A percentile compares a stretch with the other conserved stretches of the same genome.
These are phyloP conservation scores for Zymoseptoria crescenta DNA, from an alignment of 2,329 filamentous ascomycete genomes.

Conservation along the genomic window DNA sequence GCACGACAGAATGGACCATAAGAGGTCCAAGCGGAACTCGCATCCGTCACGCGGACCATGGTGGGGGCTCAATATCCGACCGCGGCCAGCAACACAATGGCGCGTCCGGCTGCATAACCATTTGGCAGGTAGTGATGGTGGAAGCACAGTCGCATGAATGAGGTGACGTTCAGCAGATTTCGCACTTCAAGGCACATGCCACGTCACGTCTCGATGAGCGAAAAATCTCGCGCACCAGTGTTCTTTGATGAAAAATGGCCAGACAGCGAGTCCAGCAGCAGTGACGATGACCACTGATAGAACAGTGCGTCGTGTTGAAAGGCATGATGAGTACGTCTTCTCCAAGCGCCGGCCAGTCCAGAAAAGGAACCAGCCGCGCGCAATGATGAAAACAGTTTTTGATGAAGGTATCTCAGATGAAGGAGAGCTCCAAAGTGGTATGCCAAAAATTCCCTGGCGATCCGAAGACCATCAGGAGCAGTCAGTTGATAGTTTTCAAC, in stretches of 20 bases:
- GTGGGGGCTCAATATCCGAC: too few species aligned
- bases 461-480: constrained; percentile 62
- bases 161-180: neutral
- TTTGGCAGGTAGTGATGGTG: too few species aligned
- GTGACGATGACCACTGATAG: too few species aligned
- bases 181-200: too few species aligned
- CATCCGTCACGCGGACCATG: too few species aligned
- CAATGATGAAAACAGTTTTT: constrained; percentile 18
- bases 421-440: constrained; percentile 1
- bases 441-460: constrained; percentile 73
- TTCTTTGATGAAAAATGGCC: neutral
- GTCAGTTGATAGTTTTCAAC: constrained; percentile 79
- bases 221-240: neutral
- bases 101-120: too few species aligned
- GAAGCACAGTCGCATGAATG: neutral
- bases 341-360: constrained; percentile 9
- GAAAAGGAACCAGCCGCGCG: constrained; percentile 1
- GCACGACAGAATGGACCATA: too few species aligned
- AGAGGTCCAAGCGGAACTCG: too few species aligned
- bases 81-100: too few species aligned
- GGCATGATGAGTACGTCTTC: constrained; percentile 5
- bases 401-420: neutral
- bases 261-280: neutral
- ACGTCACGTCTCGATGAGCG: neutral
- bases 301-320: too few species aligned